Evolutionary conservation across 352 stramenopile genomes (phyloP).

Genomic region (Pythium monospermum): DNA sequence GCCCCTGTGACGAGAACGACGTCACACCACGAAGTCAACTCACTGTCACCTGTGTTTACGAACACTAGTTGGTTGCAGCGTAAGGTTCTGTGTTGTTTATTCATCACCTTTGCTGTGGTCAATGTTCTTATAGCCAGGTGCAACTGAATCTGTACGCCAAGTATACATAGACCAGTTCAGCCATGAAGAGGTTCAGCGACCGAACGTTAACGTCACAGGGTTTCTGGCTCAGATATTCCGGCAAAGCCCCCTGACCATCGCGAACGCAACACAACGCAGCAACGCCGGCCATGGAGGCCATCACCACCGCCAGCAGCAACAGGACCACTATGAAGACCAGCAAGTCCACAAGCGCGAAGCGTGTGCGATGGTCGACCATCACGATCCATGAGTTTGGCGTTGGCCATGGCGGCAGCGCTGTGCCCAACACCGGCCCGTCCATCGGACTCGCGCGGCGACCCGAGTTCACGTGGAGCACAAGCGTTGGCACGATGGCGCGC

Average conservation of each 20-base stretch:
- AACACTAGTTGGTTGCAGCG: too few species aligned
- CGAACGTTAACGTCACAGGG: too few species aligned
- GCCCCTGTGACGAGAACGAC: constrained; percentile 6
- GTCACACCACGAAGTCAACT: too few species aligned
- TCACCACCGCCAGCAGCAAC: too few species aligned
- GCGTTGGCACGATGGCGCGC: constrained; percentile 18
- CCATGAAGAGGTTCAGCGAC: constrained; percentile 9
- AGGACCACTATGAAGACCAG: neutral
- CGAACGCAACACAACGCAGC: constrained; percentile 1
- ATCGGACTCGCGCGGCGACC: constrained; percentile 17
- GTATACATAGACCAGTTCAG: constrained; percentile 16
- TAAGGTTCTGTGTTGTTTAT: too few species aligned
- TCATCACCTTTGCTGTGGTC: neutral
- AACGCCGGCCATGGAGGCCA: neutral
- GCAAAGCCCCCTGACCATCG: too few species aligned
- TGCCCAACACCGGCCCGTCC: constrained; percentile 21
- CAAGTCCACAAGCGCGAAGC: constrained; percentile 8
- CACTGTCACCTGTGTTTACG: too few species aligned
- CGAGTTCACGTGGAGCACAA: constrained; percentile 26
- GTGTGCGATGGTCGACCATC: constrained; percentile 22
- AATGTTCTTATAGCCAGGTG: constrained; percentile 9
- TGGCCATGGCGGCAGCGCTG: constrained; percentile 17
- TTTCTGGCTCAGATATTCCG: too few species aligned
- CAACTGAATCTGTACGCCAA: neutral
- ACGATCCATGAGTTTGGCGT: constrained; percentile 26